Evolutionary conservation across 345 rosid genomes (phyloP).

Genomic region (Bruguiera sexangula): DNA sequence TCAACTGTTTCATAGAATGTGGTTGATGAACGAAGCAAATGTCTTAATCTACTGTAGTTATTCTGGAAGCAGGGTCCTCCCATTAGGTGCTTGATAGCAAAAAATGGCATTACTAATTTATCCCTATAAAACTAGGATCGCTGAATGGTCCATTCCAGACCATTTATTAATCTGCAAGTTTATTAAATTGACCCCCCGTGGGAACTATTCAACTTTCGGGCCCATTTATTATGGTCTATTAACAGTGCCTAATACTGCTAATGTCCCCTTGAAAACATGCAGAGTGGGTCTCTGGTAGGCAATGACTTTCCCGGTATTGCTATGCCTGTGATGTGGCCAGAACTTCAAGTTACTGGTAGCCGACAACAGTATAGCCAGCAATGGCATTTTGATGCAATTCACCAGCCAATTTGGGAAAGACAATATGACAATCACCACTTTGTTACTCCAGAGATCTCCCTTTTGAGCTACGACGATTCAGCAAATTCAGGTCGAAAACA

Average conservation of each 20-base stretch:
- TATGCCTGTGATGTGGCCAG: slow-evolving; percentile 69
- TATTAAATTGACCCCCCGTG: too few relatives aligned
- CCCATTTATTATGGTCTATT: background rate
- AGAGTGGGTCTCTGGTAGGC: slow-evolving; percentile 64
- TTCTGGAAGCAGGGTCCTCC: background rate
- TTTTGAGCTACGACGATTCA: slow-evolving; percentile 57
- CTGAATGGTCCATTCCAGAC: too few relatives aligned
- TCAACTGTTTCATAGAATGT: background rate
- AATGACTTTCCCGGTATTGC: slow-evolving; percentile 52
- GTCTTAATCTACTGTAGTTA: background rate
- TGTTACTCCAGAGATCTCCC: slow-evolving; percentile 52
- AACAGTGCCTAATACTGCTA: background rate
- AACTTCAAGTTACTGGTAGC: slow-evolving; percentile 46
- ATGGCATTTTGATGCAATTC: slow-evolving; percentile 55
- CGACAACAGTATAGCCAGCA: slow-evolving; percentile 66
- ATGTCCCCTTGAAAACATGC: slow-evolving; percentile 14
- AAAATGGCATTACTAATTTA: too few relatives aligned
- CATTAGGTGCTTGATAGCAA: too few relatives aligned
- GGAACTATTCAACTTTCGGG: too few relatives aligned
- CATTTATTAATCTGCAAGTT: too few relatives aligned
- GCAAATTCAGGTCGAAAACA: slow-evolving; percentile 55
- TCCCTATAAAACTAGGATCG: too few relatives aligned
- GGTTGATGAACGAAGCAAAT: background rate
- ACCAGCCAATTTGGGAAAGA: slow-evolving; percentile 66
- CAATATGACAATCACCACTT: slow-evolving; percentile 57